Base-by-base conservation (phyloP, 768 basidiomycete species). In the Ramaria sp. region DNA sequence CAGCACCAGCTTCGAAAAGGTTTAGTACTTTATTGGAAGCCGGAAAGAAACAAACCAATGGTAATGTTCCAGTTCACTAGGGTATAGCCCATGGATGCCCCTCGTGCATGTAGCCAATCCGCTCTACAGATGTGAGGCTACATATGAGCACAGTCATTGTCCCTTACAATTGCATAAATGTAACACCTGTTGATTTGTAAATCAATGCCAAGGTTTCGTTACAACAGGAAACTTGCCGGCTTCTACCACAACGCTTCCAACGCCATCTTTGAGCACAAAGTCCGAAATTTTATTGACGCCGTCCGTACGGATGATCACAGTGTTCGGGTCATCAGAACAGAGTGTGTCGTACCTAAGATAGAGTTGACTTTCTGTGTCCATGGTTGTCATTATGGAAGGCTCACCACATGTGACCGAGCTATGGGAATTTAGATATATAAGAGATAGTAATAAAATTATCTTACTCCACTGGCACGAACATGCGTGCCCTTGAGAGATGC, bases 31-130 rank as follows among this genome's bases (percentile, higher is more conserved):
- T 16, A 8, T 39, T 43, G n/a, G 8, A 9, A 16, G 20, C 24
- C 16, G 12, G 20, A 25, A 20, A 22, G 6, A 32, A 43, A 43
- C 27, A 10, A 24, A 42, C 41, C 41, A 41, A 52, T 55, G 22
- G 57, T 55, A 34, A 55, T 57, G 22, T 41, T 52, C 51, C 51
- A 52, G n/a, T 52, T 52, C 38, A 57, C 57, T 24, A 57, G 41
- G 5, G 57, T 57, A 30, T 57, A 57, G 28, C 57, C 45, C 34
- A 57, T 57, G 12, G 57, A 57, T 22, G 57, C 57, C 24, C 47
- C 47, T 34, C 52, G 53, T 43, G 30, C 39, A 27, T 57, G 57
- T 20, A 57, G 38, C 52, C 52, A 57, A 28, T 55, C 44, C 28
- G 57, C 57, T 42, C 51, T 52, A 30, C 10, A 41, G 18, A 24